phyloP scores from a whole-genome alignment of 306 rosid species.

The Cicer yamashitae region DNA sequence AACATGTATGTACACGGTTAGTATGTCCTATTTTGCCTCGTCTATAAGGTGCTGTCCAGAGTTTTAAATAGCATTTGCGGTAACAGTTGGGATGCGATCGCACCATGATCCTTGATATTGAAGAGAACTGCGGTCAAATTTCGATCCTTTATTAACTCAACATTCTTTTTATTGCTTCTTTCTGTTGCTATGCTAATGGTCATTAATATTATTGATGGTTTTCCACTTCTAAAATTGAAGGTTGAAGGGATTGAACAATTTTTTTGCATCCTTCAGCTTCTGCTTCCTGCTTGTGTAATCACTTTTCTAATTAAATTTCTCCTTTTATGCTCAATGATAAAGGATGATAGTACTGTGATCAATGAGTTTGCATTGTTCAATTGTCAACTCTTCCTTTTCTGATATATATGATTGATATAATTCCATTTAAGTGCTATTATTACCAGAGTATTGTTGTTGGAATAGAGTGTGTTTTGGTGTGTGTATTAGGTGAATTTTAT shows the following conservation, averaged over 20 bases:
- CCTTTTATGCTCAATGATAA: not conserved
- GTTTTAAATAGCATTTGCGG: too few relatives aligned
- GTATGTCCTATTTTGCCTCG: slow-evolving; percentile 18
- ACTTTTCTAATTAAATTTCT: slow-evolving; percentile 15
- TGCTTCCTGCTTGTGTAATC: slow-evolving; percentile 9
- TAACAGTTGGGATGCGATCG: too few relatives aligned
- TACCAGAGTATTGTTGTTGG: not conserved
- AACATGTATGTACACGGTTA: slow-evolving; percentile 6
- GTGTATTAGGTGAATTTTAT: not conserved
- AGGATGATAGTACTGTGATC: not conserved
- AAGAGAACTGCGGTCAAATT: too few relatives aligned
- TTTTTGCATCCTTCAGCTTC: slow-evolving; percentile 21
- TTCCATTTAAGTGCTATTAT: slow-evolving; percentile 13
- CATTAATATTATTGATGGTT: too few relatives aligned
- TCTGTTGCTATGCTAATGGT: too few relatives aligned
- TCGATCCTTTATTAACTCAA: too few relatives aligned
- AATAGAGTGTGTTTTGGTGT: slow-evolving; percentile 1
- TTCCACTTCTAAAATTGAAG: too few relatives aligned
- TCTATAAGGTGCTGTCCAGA: not conserved
- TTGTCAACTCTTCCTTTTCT: slow-evolving; percentile 16
- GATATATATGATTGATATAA: slow-evolving; percentile 8
- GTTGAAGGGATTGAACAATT: too few relatives aligned
- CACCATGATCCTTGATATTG: too few relatives aligned
- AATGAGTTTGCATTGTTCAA: slow-evolving; percentile 15
- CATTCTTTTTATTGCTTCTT: too few relatives aligned